phyloP scores from a whole-genome alignment of 352 stramenopile species.

The Phytopythium kandeliae region DNA sequence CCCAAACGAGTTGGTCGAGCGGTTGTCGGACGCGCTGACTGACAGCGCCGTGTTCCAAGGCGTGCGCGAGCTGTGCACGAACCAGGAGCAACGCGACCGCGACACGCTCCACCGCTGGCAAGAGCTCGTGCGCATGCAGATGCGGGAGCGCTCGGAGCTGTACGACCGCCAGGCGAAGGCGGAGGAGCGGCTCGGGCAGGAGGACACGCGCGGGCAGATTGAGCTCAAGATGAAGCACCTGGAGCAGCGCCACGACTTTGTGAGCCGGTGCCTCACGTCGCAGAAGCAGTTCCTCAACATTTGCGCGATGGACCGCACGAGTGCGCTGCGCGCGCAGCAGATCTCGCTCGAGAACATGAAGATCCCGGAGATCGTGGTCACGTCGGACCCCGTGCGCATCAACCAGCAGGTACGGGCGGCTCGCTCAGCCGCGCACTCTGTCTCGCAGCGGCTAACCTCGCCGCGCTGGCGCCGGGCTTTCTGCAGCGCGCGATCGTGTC shows the following conservation, averaged over 20 bases:
- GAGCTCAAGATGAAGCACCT: slow-evolving; percentile 56
- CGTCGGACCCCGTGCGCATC: slow-evolving; percentile 35
- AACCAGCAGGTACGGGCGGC: slow-evolving; percentile 35
- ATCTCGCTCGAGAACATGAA: slow-evolving; percentile 68
- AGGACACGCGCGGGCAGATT: slow-evolving; percentile 42
- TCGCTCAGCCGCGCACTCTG: background rate
- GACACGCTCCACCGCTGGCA: slow-evolving; percentile 79
- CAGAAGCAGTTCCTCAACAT: slow-evolving; percentile 80
- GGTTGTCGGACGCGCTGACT: slow-evolving; percentile 48
- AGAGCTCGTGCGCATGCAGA: slow-evolving; percentile 73
- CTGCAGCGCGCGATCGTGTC: slow-evolving; percentile 54
- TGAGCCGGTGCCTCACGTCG: slow-evolving; percentile 59
- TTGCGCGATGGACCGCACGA: slow-evolving; percentile 55
- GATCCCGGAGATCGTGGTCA: slow-evolving; percentile 63
- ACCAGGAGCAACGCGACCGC: slow-evolving; percentile 55
- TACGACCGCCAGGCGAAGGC: slow-evolving; percentile 46
- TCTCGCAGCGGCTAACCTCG: background rate
- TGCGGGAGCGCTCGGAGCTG: slow-evolving; percentile 75
- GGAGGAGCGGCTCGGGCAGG: slow-evolving; percentile 38
- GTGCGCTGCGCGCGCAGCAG: slow-evolving; percentile 57
- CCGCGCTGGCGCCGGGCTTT: background rate
- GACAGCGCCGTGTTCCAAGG: slow-evolving; percentile 66
- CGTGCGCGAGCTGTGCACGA: slow-evolving; percentile 49
- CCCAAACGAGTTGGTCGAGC: slow-evolving; percentile 48
- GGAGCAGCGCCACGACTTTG: slow-evolving; percentile 62